Conservation (phyloP, 495 filamentous ascomycete genomes). For the Annulohypoxylon moriforme region DNA sequence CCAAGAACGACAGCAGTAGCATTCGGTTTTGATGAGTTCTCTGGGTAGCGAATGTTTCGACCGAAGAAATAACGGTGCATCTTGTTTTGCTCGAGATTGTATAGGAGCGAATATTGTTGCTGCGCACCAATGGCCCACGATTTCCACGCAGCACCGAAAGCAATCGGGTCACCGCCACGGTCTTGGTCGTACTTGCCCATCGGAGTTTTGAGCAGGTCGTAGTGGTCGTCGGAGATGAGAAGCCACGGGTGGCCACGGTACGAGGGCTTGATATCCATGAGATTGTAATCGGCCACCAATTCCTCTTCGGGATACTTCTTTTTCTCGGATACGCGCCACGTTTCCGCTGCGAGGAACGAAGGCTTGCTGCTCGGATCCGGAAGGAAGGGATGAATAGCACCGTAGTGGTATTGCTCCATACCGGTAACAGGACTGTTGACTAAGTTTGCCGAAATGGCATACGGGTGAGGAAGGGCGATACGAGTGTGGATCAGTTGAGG, state of each 20-base stretch:
- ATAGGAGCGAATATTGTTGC: slow-evolving; percentile 66
- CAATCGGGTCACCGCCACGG: slow-evolving; percentile 42
- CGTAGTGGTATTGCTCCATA: slow-evolving; percentile 62
- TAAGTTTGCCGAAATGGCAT: slow-evolving; percentile 64
- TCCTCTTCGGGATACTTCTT: slow-evolving; percentile 37
- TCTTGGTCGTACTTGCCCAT: slow-evolving; percentile 50
- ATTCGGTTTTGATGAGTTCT: slow-evolving; percentile 34
- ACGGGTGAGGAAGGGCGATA: slow-evolving; percentile 58
- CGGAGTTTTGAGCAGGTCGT: slow-evolving; percentile 56
- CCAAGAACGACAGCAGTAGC: slow-evolving; percentile 19
- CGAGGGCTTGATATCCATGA: slow-evolving; percentile 46
- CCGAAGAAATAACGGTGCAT: slow-evolving; percentile 63
- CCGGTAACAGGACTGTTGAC: slow-evolving; percentile 61
- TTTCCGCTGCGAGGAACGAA: slow-evolving; percentile 32
- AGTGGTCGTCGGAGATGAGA: slow-evolving; percentile 52
- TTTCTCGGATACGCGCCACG: slow-evolving; percentile 44
- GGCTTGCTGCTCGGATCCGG: slow-evolving; percentile 50
- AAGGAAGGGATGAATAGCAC: slow-evolving; percentile 60
- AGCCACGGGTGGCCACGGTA: slow-evolving; percentile 60
- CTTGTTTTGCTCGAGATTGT: slow-evolving; percentile 62
- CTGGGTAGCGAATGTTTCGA: slow-evolving; percentile 39
- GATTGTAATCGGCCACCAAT: slow-evolving; percentile 37
- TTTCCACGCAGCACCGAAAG: slow-evolving; percentile 50
- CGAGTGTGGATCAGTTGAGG: slow-evolving; percentile 65
- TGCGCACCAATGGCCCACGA: slow-evolving; percentile 65